Evolutionary conservation across 345 rosid genomes (phyloP).

Genomic region (Odontarrhena argentea): DNA sequence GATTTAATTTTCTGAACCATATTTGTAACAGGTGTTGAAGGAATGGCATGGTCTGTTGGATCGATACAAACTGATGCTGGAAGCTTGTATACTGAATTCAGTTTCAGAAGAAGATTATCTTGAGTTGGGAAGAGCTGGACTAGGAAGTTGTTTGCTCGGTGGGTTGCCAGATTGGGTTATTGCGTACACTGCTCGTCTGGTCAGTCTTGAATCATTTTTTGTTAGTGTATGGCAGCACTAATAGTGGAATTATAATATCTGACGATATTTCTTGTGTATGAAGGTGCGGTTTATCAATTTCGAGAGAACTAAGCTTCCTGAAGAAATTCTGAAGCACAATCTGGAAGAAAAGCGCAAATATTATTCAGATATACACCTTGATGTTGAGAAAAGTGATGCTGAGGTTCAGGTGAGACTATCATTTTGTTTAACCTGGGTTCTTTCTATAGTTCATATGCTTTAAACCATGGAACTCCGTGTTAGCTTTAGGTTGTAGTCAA

Average conservation of each 20-base stretch:
- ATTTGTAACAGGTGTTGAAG: constrained; percentile 66
- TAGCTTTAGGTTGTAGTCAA: constrained; percentile 25
- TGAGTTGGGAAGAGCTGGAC: constrained; percentile 95
- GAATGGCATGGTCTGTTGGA: constrained; percentile 92
- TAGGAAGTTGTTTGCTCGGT: constrained; percentile 97
- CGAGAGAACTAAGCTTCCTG: constrained; percentile 97
- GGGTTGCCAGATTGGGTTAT: constrained; percentile 96
- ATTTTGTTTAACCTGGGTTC: constrained; percentile 19
- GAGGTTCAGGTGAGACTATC: constrained; percentile 84
- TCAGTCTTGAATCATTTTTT: constrained; percentile 44
- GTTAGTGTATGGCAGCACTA: constrained; percentile 14
- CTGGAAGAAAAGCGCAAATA: constrained; percentile 92
- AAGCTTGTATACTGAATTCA: constrained; percentile 78
- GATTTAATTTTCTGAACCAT: constrained; percentile 5
- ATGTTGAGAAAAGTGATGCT: constrained; percentile 97
- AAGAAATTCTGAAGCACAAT: constrained; percentile 86
- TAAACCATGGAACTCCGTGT: constrained; percentile 8
- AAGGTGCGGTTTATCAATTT: constrained; percentile 96
- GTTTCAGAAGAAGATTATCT: constrained; percentile 97
- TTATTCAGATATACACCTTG: constrained; percentile 67
- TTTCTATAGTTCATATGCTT: constrained; percentile 5
- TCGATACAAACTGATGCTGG: constrained; percentile 83
- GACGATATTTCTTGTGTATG: constrained; percentile 39
- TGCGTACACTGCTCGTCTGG: constrained; percentile 96
- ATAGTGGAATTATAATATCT: constrained; percentile 21